Evolutionary conservation across 805 yeast genomes (phyloP).

Genomic region (Torulaspora gathmanii): DNA sequence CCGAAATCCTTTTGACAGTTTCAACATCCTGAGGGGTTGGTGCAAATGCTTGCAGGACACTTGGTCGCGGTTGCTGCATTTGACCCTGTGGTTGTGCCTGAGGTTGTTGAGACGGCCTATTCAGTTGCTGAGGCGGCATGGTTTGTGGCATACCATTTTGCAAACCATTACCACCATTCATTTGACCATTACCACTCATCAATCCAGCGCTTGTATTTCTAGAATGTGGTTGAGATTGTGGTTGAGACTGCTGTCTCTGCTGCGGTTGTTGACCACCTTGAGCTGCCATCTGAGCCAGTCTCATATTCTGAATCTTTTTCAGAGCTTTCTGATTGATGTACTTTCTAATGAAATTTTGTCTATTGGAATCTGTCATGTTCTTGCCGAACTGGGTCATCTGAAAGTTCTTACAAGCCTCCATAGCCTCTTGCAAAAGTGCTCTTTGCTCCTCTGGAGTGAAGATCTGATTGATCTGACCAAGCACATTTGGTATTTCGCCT

Average conservation of each 20-base stretch:
- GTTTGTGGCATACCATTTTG: constrained; percentile 15
- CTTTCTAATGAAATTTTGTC: constrained; percentile 34
- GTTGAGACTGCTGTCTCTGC: constrained; percentile 10
- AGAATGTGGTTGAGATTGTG: constrained; percentile 13
- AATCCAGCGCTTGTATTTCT: constrained; percentile 7
- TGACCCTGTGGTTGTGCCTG: constrained; percentile 21
- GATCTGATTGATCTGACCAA: constrained; percentile 34
- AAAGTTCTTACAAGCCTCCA: constrained; percentile 35
- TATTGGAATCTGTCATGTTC: constrained; percentile 29
- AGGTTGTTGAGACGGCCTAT: constrained; percentile 21
- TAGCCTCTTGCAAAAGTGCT: constrained; percentile 34
- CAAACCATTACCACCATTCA: constrained; percentile 12
- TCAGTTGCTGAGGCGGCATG: constrained; percentile 8
- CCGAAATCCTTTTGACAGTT: constrained; percentile 56
- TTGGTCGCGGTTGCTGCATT: constrained; percentile 20
- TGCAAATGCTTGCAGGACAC: constrained; percentile 28
- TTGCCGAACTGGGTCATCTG: constrained; percentile 33
- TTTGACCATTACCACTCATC: constrained; percentile 6
- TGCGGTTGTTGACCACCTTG: constrained; percentile 15
- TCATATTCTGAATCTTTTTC: constrained; percentile 32
- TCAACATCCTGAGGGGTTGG: constrained; percentile 60
- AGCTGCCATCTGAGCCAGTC: constrained; percentile 27
- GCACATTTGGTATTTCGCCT: constrained; percentile 33
- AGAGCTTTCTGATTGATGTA: constrained; percentile 37
- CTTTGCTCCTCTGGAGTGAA: constrained; percentile 37